phyloP scores from a whole-genome alignment of 345 rosid genomes.

The Citrus medica region DNA sequence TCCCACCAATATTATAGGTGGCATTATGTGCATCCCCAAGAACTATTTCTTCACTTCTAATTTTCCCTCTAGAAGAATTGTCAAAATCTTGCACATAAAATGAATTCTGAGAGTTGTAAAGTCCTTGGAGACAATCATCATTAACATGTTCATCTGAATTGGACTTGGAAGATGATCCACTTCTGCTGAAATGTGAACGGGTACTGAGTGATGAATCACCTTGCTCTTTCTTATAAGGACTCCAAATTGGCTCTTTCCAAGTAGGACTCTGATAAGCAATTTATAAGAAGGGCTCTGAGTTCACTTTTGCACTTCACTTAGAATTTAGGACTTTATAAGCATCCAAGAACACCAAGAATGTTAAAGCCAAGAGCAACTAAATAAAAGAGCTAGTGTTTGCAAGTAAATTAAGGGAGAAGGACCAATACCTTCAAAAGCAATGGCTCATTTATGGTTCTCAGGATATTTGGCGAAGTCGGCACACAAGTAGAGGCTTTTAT shows the following conservation, averaged over 20 bases:
- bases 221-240: slow-evolving; percentile 23
- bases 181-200: slow-evolving; percentile 21
- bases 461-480: slow-evolving; percentile 27
- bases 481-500: slow-evolving; percentile 27
- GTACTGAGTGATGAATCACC: slow-evolving; percentile 15
- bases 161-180: slow-evolving; percentile 17
- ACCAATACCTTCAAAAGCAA: slow-evolving; percentile 39
- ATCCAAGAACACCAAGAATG: slow-evolving; percentile 17
- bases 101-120: slow-evolving; percentile 9
- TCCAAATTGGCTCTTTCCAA: slow-evolving; percentile 21
- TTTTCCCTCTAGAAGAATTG: slow-evolving; percentile 48
- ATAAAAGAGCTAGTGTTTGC: neutral
- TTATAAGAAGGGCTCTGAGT: slow-evolving; percentile 28
- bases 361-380: neutral
- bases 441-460: slow-evolving; percentile 22
- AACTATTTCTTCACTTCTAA: slow-evolving; percentile 38
- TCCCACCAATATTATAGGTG: slow-evolving; percentile 21
- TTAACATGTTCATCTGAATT: slow-evolving; percentile 13
- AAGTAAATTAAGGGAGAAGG: slow-evolving; percentile 12
- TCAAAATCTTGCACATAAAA: slow-evolving; percentile 28
- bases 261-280: slow-evolving; percentile 28
- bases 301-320: slow-evolving; percentile 18
- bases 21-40: slow-evolving; percentile 25
- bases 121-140: slow-evolving; percentile 16
- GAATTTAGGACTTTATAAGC: slow-evolving; percentile 17